A percentile compares a stretch with the other conserved stretches of the same genome.
phyloP scores from a whole-genome alignment of 1,284 basidiomycete genomes.

The Moesziomyces sp. region DNA sequence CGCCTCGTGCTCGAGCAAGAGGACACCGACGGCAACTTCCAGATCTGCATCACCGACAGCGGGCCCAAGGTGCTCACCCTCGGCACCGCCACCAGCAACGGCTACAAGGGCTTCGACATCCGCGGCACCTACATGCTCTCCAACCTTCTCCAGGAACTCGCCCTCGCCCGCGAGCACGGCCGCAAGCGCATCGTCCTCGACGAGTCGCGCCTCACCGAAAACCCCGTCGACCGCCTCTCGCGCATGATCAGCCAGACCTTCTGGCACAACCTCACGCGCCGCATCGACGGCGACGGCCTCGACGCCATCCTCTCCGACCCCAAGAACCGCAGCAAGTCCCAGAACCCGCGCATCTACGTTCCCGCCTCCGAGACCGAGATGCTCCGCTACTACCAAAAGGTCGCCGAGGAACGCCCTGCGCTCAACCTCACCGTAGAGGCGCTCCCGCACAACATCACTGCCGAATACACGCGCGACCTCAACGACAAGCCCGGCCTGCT shows the following conservation, averaged over 20 bases:
- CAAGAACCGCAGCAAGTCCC: conserved; percentile 73
- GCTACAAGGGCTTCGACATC: conserved; percentile 84
- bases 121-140: conserved; percentile 87
- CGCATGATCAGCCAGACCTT: conserved; percentile 99
- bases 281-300: conserved; percentile 95
- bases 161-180: conserved; percentile 93
- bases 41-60: conserved; percentile 95
- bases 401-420: conserved; percentile 72
- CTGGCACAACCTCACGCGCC: conserved; percentile 95
- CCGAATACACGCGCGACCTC: conserved; percentile 87
- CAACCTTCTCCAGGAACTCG: conserved; percentile 97
- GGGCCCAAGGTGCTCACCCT: conserved; percentile 95
- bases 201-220: conserved; percentile 93
- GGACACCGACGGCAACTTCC: conserved; percentile 93
- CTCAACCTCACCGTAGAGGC: conserved; percentile 90
- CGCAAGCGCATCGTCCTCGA: conserved; percentile 97
- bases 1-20: conserved; percentile 95
- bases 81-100: conserved; percentile 95
- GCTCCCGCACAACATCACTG: conserved; percentile 88
- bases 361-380: conserved; percentile 91
- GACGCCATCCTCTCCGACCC: conserved; percentile 97
- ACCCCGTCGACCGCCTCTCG: conserved; percentile 94
- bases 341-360: conserved; percentile 86
- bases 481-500: conserved; percentile 93
- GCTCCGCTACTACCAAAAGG: conserved; percentile 84